A percentile compares a stretch with the other conserved stretches of the same genome.
These are phyloP conservation scores for Datisca glomerata DNA, from an alignment of 306 rosid genomes.

Conservation along the genomic window DNA sequence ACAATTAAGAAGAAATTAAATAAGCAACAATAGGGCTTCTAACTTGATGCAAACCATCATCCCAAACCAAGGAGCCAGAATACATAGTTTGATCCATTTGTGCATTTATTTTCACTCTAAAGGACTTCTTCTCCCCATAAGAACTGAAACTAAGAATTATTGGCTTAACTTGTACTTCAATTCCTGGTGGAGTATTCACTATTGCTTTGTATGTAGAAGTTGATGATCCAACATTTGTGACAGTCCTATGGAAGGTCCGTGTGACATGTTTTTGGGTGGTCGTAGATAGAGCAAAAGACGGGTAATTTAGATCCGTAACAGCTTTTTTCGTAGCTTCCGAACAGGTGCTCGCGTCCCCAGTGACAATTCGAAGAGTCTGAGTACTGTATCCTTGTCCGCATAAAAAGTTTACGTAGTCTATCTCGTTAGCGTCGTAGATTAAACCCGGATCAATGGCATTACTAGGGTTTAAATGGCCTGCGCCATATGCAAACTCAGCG, in stretches of 20 bases:
- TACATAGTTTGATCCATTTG: not conserved
- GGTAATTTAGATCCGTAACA: constrained; percentile 30
- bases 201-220: constrained; percentile 18
- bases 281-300: constrained; percentile 23
- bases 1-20: not conserved
- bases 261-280: not conserved
- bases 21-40: constrained; percentile 23
- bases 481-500: constrained; percentile 16
- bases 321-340: constrained; percentile 2
- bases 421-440: constrained; percentile 23
- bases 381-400: constrained; percentile 24
- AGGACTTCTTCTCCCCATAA: constrained; percentile 20
- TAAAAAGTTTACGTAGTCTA: constrained; percentile 18
- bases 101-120: constrained; percentile 6
- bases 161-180: constrained; percentile 23
- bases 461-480: constrained; percentile 19
- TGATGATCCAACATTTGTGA: constrained; percentile 35
- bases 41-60: constrained; percentile 18
- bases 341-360: constrained; percentile 24
- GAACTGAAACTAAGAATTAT: constrained; percentile 18
- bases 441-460: constrained; percentile 18
- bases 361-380: constrained; percentile 8
- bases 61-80: constrained; percentile 16
- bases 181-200: constrained; percentile 16
- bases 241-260: constrained; percentile 23